These are phyloP conservation scores for Recurvomyces mirabilis DNA, from an alignment of 495 filamentous ascomycete species.

Conservation along the genomic window DNA sequence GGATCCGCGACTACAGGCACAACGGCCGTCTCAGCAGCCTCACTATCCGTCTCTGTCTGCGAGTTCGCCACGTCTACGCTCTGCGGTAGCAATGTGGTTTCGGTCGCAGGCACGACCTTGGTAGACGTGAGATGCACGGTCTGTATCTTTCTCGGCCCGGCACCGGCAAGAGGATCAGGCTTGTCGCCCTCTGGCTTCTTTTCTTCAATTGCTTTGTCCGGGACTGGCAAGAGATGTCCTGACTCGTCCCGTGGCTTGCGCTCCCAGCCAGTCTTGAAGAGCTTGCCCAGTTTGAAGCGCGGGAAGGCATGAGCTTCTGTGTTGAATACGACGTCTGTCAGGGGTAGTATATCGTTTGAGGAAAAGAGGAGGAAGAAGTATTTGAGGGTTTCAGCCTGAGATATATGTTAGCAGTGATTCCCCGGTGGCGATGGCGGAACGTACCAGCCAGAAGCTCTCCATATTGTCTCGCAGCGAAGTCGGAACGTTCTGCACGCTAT, in stretches of 20 bases:
- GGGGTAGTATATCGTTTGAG: conserved; percentile 65
- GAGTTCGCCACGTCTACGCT: neutral
- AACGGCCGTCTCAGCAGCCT: neutral
- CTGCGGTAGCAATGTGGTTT: no score
- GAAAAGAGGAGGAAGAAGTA: conserved; percentile 96
- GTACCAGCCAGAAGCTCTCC: conserved; percentile 53
- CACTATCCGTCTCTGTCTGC: neutral
- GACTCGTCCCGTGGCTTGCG: conserved; percentile 47
- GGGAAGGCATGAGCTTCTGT: conserved; percentile 93
- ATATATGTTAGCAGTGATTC: conserved; percentile 2
- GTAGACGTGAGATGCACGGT: neutral
- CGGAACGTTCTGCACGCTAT: conserved; percentile 46
- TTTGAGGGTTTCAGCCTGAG: conserved; percentile 90
- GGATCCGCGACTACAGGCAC: no score
- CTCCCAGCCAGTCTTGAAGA: conserved; percentile 82
- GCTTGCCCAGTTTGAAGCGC: conserved; percentile 63
- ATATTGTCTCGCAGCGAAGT: conserved; percentile 31
- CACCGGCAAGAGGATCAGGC: neutral
- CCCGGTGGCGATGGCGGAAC: conserved; percentile 20
- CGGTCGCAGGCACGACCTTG: neutral
- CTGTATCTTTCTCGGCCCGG: neutral
- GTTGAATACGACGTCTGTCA: conserved; percentile 82
- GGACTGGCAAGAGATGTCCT: conserved; percentile 1
- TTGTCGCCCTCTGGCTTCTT: neutral
- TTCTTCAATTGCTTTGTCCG: conserved; percentile 20